Conservation (phyloP, 1,284 basidiomycete species). For the Heliocybe sulcata region DNA sequence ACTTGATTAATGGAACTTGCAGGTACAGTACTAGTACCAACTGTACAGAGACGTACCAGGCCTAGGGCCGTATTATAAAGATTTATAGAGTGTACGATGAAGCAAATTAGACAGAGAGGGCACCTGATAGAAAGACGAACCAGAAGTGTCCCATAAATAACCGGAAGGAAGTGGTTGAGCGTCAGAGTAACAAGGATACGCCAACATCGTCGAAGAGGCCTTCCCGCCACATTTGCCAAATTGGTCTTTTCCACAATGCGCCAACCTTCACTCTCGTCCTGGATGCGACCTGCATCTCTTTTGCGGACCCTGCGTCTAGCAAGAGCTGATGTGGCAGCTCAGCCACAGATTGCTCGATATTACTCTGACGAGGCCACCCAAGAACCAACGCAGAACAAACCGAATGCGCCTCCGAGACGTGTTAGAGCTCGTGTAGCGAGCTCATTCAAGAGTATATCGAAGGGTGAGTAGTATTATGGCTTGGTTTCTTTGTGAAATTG, state of each 20-base stretch:
- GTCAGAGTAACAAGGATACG: too few species aligned
- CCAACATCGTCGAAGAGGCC: neutral
- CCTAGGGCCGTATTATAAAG: constrained; percentile 89
- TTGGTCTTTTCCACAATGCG: neutral
- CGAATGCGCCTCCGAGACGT: neutral
- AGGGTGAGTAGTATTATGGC: constrained; percentile 18
- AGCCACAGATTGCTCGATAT: neutral
- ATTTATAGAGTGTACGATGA: constrained; percentile 88
- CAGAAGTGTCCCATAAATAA: constrained; percentile 38
- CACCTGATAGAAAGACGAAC: constrained; percentile 61
- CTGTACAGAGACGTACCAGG: constrained; percentile 71
- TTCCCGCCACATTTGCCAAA: neutral
- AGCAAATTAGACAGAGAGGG: constrained; percentile 75
- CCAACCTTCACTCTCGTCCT: neutral
- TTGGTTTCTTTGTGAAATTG: neutral
- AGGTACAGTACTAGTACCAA: constrained; percentile 68
- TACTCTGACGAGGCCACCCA: neutral
- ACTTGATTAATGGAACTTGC: constrained; percentile 90
- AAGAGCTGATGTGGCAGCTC: neutral
- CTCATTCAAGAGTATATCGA: constrained; percentile 25
- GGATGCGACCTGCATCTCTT: neutral
- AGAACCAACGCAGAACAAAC: neutral
- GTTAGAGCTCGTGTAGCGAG: constrained; percentile 16
- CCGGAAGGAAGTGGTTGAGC: constrained; percentile 19
- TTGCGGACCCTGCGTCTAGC: neutral